Evolutionary conservation across 768 basidiomycete species (phyloP).

Genomic region (Ephemerocybe angulata): DNA sequence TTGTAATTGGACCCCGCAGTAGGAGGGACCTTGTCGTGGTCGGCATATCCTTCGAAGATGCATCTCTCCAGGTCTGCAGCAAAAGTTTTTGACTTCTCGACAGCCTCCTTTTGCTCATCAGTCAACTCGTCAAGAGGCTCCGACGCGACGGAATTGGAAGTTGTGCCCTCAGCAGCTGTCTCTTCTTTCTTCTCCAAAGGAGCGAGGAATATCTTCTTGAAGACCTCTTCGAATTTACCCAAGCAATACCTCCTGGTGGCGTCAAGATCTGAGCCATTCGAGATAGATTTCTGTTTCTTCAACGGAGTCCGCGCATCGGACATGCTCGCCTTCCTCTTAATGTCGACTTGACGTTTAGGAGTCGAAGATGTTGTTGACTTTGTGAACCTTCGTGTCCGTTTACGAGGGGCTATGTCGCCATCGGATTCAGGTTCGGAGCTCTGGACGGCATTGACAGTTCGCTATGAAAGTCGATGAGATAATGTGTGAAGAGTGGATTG

Average conservation of each 20-base stretch:
- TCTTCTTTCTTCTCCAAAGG: slow-evolving; percentile 8
- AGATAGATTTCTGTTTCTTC: slow-evolving; percentile 19
- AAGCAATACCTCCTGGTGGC: slow-evolving; percentile 78
- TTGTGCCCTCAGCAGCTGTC: no score
- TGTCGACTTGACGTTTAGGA: slow-evolving; percentile 23
- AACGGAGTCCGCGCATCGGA: slow-evolving; percentile 21
- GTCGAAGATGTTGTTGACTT: slow-evolving; percentile 29
- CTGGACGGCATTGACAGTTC: slow-evolving; percentile 1
- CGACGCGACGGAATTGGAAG: slow-evolving; percentile 23
- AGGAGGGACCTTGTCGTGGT: slow-evolving; percentile 71
- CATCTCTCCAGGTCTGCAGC: slow-evolving; percentile 71
- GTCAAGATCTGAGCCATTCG: slow-evolving; percentile 51
- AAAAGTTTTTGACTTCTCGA: slow-evolving; percentile 59
- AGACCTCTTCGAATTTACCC: slow-evolving; percentile 68
- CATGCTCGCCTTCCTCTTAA: slow-evolving; percentile 56
- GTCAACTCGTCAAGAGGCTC: slow-evolving; percentile 53
- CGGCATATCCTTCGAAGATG: slow-evolving; percentile 71
- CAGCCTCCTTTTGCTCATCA: slow-evolving; percentile 54
- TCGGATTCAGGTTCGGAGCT: slow-evolving; percentile 32
- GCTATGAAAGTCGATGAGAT: not conserved
- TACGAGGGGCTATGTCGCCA: slow-evolving; percentile 10
- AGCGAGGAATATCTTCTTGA: slow-evolving; percentile 66
- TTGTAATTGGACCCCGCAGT: slow-evolving; percentile 77
- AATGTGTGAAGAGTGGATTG: not conserved
- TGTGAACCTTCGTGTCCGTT: slow-evolving; percentile 25